Conservation (phyloP, 108 stramenopile genomes). For the Skeletonema marinoi region DNA sequence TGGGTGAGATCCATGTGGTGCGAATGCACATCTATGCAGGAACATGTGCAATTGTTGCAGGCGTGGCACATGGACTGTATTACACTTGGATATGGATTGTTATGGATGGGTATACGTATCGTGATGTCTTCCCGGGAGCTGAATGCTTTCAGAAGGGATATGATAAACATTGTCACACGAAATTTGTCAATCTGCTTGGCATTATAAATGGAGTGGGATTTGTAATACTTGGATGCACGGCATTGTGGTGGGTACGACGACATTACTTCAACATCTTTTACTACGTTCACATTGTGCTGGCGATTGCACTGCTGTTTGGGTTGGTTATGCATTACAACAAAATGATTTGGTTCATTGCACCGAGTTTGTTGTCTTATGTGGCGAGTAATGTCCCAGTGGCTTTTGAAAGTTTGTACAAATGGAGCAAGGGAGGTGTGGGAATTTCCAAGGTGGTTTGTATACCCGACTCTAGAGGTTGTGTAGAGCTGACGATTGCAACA, state of each 20-base stretch:
- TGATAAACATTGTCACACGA: constrained; percentile 4
- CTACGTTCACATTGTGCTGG: constrained; percentile 26
- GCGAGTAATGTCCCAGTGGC: constrained; percentile 48
- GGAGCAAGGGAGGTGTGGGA: constrained; percentile 20
- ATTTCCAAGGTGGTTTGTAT: constrained; percentile 32
- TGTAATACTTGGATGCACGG: constrained; percentile 41
- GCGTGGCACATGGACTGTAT: constrained; percentile 14
- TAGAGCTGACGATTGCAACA: constrained; percentile 19
- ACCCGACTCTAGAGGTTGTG: constrained; percentile 49
- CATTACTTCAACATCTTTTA: constrained; percentile 55
- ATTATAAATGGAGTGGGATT: constrained; percentile 41
- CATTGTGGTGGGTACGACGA: constrained; percentile 50
- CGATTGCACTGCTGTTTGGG: constrained; percentile 30
- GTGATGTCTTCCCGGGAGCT: constrained; percentile 14
- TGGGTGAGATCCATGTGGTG: constrained; percentile 11
- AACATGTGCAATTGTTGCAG: background rate
- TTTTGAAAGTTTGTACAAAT: constrained; percentile 23
- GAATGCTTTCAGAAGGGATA: background rate
- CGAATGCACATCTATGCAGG: constrained; percentile 30
- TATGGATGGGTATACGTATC: background rate
- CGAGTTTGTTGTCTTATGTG: constrained; percentile 64
- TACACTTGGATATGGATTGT: constrained; percentile 10
- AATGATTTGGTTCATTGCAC: constrained; percentile 59
- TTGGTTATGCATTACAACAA: constrained; percentile 66
- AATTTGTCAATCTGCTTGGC: constrained; percentile 52